Percentiles rank a stretch among this genome's conserved stretches.
Evolutionary conservation across 2,329 filamentous ascomycete species (phyloP).

Genomic region (Sclerotinia glacialis): DNA sequence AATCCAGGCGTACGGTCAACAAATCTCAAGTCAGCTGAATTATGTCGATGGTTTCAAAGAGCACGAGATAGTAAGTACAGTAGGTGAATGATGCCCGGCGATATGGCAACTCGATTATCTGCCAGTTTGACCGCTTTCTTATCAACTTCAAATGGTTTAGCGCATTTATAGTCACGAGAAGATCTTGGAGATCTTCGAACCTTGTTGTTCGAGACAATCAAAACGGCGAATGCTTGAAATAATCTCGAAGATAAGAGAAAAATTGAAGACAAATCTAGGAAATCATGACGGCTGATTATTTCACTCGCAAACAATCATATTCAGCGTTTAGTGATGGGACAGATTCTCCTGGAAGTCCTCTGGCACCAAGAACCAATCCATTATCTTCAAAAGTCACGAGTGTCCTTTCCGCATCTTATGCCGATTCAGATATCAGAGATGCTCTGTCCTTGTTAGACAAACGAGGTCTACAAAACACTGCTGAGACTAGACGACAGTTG

Average conservation of each 20-base stretch:
- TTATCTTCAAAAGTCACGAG: slow-evolving; percentile 78
- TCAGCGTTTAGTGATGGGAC: slow-evolving; percentile 31
- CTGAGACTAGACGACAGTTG: slow-evolving; percentile 74
- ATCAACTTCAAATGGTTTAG: slow-evolving; percentile 11
- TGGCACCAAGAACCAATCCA: slow-evolving; percentile 50
- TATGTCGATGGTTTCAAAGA: slow-evolving; percentile 16
- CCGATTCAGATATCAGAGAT: slow-evolving; percentile 87
- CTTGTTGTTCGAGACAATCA: slow-evolving; percentile 10
- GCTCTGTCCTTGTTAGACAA: slow-evolving; percentile 75
- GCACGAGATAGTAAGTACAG: slow-evolving; percentile 18
- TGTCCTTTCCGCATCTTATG: slow-evolving; percentile 87
- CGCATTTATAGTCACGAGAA: not conserved
- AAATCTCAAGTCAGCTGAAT: slow-evolving; percentile 12
- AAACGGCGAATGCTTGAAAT: not conserved
- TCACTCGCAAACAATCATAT: slow-evolving; percentile 28
- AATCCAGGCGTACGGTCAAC: slow-evolving; percentile 3
- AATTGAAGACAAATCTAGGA: not conserved
- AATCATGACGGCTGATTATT: slow-evolving; percentile 36
- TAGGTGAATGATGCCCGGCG: slow-evolving; percentile 6
- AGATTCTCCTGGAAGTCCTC: slow-evolving; percentile 33
- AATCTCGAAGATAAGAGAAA: not conserved
- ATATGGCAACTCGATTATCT: slow-evolving; percentile 5
- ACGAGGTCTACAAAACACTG: slow-evolving; percentile 67
- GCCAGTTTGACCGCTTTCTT: slow-evolving; percentile 20
- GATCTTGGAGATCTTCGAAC: not conserved